Conservation (phyloP, 768 basidiomycete species). For the Neoboletus magnificus region DNA sequence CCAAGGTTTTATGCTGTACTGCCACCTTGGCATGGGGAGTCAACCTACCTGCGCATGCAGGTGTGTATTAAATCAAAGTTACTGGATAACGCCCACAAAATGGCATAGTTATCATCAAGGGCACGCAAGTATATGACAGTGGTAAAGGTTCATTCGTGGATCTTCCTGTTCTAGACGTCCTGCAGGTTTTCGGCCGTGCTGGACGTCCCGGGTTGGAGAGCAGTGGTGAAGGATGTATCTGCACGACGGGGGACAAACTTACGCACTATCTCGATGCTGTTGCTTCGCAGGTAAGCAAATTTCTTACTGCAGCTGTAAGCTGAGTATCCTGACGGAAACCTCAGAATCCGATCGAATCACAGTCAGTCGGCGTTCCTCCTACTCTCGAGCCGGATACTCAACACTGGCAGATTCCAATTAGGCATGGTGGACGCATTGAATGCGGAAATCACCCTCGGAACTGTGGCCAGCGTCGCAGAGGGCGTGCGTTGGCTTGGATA, state of each 20-base stretch:
- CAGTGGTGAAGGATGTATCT: constrained; percentile 96
- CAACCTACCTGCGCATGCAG: constrained; percentile 96
- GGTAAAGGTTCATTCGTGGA: constrained; percentile 88
- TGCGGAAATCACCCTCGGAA: constrained; percentile 92
- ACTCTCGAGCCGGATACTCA: background rate
- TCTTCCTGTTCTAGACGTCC: constrained; percentile 89
- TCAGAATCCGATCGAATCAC: constrained; percentile 94
- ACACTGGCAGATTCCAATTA: constrained; percentile 56
- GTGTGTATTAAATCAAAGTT: constrained; percentile 37
- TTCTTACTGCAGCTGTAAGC: background rate
- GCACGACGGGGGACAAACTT: constrained; percentile 91
- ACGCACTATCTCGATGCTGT: constrained; percentile 86
- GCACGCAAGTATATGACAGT: constrained; percentile 94
- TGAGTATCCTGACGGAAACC: background rate
- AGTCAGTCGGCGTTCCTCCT: constrained; percentile 45
- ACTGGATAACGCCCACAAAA: constrained; percentile 8
- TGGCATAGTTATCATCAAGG: constrained; percentile 84
- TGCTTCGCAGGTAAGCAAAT: constrained; percentile 66
- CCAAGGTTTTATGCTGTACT: constrained; percentile 93
- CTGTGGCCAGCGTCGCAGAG: constrained; percentile 82
- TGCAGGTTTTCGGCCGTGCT: constrained; percentile 97
- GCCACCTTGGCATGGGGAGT: constrained; percentile 99
- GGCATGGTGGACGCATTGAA: constrained; percentile 92
- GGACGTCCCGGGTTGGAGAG: constrained; percentile 84
- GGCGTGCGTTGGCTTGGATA: constrained; percentile 95